Base-by-base conservation (phyloP, 768 basidiomycete genomes). In the Clathrus columnatus region DNA sequence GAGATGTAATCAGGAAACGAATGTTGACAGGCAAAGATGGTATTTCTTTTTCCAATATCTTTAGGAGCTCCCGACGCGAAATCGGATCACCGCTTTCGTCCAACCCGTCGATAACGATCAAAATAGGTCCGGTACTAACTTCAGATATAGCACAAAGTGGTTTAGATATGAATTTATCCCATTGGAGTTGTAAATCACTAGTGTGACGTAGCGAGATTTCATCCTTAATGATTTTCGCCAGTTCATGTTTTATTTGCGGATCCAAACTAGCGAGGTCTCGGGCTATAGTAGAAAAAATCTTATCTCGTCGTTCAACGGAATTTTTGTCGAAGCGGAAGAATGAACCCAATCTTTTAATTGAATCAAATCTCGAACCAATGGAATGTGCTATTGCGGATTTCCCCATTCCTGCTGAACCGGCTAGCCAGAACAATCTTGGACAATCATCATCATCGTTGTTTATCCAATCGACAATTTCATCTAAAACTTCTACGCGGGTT, bases 301-400 rank as follows among this genome's bases (percentile, higher is more conserved):
- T 54, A 23, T 63, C 48, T 8, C 65, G 60, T 2, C 60, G 55
- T 23, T 62, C 46, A 17, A 51, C 62, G 7, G 60, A 50, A 24
- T 60, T 47, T 16, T 53, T 55, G 30, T 64, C 62, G 54, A 71
- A 73, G 57, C 66, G 68, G 57, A 68, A 72, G 14, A 62, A 68
- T 2, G 69, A 65, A 3, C 69, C 72, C 14, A 74, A 66, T 10
- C 55, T 41, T 2, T 59, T 58, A 10, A 54, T 42, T 5, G 61
- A 44, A 14, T 60, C 43, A n/a, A 66, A 61, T 18, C 50, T 51
- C 5, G 60, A 20, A n/a, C 67, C 67, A n/a, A 73, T 57, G 4
- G 69, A 66, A 36, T 68, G 64, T 4, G 70, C 64, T 11, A 74
- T 68, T 20, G 70, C 57, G 2, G 71, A 70, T 56, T 73, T 74